These are phyloP conservation scores for Saccharomyces pastorianus DNA, from an alignment of 1,139 yeast genomes.

Conservation along the genomic window DNA sequence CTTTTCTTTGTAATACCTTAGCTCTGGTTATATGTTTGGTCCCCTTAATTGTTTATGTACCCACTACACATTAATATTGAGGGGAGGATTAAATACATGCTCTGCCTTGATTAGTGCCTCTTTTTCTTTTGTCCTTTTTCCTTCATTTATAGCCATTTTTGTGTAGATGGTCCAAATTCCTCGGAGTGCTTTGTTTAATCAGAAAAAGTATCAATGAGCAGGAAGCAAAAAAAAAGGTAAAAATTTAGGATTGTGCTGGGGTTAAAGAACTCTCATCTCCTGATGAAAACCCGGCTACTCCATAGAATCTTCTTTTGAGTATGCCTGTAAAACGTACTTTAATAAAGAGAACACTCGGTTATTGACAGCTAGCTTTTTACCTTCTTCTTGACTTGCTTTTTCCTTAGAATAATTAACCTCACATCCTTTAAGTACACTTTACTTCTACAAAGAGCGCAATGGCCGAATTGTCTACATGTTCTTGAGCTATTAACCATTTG, in stretches of 20 bases:
- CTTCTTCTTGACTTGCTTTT: neutral
- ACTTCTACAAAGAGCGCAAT: conserved; percentile 45
- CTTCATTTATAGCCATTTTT: neutral
- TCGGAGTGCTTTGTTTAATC: neutral
- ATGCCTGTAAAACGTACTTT: neutral
- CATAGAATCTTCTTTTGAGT: neutral
- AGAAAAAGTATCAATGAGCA: neutral
- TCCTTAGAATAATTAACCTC: conserved; percentile 24
- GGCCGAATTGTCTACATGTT: conserved; percentile 32
- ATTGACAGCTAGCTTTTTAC: neutral
- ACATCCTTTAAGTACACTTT: conserved; percentile 33
- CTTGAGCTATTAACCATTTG: conserved; percentile 42
- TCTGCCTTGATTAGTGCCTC: neutral
- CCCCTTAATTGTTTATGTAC: neutral
- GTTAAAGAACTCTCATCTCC: neutral
- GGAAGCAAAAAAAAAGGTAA: neutral
- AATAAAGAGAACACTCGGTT: neutral
- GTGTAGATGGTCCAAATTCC: neutral
- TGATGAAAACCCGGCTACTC: neutral
- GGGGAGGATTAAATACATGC: neutral
- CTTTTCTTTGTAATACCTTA: neutral
- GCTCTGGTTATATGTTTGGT: neutral
- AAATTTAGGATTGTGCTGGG: neutral
- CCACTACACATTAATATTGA: neutral
- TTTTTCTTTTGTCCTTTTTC: neutral